Conservation (phyloP, 495 filamentous ascomycete species). For the Neurospora pannonica region DNA sequence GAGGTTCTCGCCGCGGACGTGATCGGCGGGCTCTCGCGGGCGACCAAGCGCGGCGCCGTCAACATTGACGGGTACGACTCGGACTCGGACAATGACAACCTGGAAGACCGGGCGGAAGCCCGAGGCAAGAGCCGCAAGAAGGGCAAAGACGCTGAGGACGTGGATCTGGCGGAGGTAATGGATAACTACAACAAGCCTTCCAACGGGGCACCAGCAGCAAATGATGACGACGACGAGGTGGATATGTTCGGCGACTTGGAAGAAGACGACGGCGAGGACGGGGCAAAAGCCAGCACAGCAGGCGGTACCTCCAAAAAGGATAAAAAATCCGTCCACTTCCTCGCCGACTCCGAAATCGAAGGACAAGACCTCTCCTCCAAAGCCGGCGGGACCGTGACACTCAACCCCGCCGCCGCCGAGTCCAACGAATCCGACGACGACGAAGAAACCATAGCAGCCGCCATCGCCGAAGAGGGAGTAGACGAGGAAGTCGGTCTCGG, state of each 20-base stretch:
- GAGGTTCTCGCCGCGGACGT: slow-evolving; percentile 82
- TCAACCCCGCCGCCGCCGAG: slow-evolving; percentile 33
- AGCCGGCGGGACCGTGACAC: slow-evolving; percentile 54
- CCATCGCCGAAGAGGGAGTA: slow-evolving; percentile 56
- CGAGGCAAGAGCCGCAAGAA: slow-evolving; percentile 39
- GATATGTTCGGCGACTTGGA: slow-evolving; percentile 88
- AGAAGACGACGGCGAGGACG: slow-evolving; percentile 53
- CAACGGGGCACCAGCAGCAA: slow-evolving; percentile 24
- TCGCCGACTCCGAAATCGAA: slow-evolving; percentile 68
- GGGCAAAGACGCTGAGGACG: slow-evolving; percentile 30
- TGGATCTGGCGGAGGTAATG: slow-evolving; percentile 32
- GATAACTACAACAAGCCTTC: slow-evolving; percentile 31
- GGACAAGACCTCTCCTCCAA: slow-evolving; percentile 73
- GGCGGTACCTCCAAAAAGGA: slow-evolving; percentile 43
- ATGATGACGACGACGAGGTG: slow-evolving; percentile 59
- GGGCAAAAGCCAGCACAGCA: slow-evolving; percentile 33
- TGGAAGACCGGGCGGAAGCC: slow-evolving; percentile 57
- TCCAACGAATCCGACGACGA: slow-evolving; percentile 59
- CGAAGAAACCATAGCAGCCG: slow-evolving; percentile 58
- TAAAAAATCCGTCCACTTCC: slow-evolving; percentile 75
- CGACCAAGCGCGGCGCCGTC: slow-evolving; percentile 80
- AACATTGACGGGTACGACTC: slow-evolving; percentile 96
- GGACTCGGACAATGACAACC: slow-evolving; percentile 87
- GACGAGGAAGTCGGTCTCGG: slow-evolving; percentile 87
- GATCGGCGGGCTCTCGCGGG: slow-evolving; percentile 69